These are phyloP conservation scores for Lentinula aciculospora DNA, from an alignment of 768 basidiomycete genomes.

Conservation along the genomic window DNA sequence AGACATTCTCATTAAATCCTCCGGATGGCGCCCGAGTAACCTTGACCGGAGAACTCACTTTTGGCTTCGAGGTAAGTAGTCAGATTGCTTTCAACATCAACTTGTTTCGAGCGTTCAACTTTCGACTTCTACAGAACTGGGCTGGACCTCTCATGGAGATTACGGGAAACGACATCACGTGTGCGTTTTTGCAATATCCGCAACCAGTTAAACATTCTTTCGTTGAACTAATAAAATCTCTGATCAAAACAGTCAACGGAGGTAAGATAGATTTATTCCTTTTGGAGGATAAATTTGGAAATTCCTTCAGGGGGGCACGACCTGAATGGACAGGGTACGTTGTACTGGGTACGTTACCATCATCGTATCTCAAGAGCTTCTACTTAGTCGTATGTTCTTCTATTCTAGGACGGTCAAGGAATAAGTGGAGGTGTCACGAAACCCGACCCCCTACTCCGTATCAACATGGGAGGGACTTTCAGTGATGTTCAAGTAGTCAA, in stretches of 20 bases:
- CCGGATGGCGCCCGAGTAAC: conserved; percentile 35
- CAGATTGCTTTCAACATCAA: conserved; percentile 17
- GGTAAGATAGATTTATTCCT: neutral
- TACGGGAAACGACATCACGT: conserved; percentile 10
- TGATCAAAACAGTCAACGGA: neutral
- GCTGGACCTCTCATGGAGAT: conserved; percentile 23
- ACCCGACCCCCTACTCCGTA: conserved; percentile 12
- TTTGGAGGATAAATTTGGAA: neutral
- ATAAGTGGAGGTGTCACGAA: conserved; percentile 13
- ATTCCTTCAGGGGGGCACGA: conserved; percentile 7
- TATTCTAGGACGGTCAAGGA: conserved; percentile 6
- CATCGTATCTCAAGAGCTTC: neutral
- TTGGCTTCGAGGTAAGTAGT: conserved; percentile 28
- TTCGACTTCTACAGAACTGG: conserved; percentile 14
- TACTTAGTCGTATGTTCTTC: too few species aligned
- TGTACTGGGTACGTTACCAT: conserved; percentile 9
- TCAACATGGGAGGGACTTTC: conserved; percentile 13
- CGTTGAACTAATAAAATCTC: neutral
- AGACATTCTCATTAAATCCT: conserved; percentile 34
- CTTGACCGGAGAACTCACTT: conserved; percentile 37
- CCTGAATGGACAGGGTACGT: conserved; percentile 9
- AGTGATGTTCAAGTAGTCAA: conserved; percentile 12
- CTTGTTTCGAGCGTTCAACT: too few species aligned
- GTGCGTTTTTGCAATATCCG: too few species aligned
- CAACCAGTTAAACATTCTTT: too few species aligned